Percentiles rank a stretch among this genome's conserved stretches.
These are phyloP conservation scores for Macaranga tanarius DNA, from an alignment of 441 rosid genomes.

Conservation along the genomic window DNA sequence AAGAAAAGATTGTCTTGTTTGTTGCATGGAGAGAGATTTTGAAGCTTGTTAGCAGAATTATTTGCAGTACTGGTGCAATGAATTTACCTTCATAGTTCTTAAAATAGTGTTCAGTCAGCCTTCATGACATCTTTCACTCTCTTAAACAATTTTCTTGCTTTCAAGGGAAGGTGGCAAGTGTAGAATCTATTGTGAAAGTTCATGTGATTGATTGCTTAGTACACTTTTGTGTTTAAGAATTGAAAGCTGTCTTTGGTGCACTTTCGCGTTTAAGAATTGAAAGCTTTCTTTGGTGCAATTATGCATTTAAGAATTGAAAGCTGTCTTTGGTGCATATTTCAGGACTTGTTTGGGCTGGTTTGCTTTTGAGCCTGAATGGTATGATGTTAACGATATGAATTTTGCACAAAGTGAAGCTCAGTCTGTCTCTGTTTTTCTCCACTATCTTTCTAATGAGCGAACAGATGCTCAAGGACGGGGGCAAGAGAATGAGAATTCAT, in stretches of 20 bases:
- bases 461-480: conserved; percentile 62
- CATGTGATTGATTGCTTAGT: neutral
- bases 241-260: too few species aligned
- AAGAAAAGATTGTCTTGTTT: conserved; percentile 2
- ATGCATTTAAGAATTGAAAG: conserved; percentile 21
- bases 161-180: neutral
- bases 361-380: conserved; percentile 96
- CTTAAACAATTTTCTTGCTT: neutral
- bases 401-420: conserved; percentile 85
- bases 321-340: conserved; percentile 36
- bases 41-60: neutral
- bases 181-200: neutral
- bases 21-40: neutral
- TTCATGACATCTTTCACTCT: neutral
- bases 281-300: conserved; percentile 1
- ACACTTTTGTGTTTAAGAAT: too few species aligned
- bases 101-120: neutral
- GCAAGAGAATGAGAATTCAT: conserved; percentile 55
- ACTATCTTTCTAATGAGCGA: conserved; percentile 68
- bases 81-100: neutral
- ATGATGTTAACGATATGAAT: conserved; percentile 56
- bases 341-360: conserved; percentile 98
- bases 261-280: too few species aligned
- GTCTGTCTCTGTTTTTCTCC: conserved; percentile 76
- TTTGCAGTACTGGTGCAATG: neutral